A percentile compares a stretch with the other conserved stretches of the same genome.
Conservation (phyloP, 805 yeast genomes). For the Debaryomyces hansenii region DNA sequence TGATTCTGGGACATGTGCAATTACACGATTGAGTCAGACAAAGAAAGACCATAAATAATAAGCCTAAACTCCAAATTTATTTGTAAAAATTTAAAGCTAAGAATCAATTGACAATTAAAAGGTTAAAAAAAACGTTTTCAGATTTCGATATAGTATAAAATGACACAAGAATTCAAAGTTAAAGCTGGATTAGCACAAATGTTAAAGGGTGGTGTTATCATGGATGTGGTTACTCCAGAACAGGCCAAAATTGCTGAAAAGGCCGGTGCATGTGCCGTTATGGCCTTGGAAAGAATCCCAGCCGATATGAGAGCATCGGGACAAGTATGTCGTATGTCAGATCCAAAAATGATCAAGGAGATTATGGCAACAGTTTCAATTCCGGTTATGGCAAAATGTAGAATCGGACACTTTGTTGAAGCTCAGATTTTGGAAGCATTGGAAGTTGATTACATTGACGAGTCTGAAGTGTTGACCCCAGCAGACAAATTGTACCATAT, state of each 20-base stretch:
- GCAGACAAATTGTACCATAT: slow-evolving; percentile 73
- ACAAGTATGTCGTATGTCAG: slow-evolving; percentile 84
- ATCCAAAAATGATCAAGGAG: slow-evolving; percentile 73
- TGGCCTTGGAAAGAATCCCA: slow-evolving; percentile 85
- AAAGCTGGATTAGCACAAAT: slow-evolving; percentile 84
- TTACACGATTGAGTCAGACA: no score
- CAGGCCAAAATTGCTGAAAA: slow-evolving; percentile 78
- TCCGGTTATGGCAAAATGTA: slow-evolving; percentile 83
- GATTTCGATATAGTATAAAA: background rate
- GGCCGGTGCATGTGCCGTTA: slow-evolving; percentile 88
- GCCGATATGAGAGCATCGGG: slow-evolving; percentile 83
- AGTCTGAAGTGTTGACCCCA: slow-evolving; percentile 81
- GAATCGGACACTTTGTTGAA: slow-evolving; percentile 82
- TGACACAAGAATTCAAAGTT: slow-evolving; percentile 40
- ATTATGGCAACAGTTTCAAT: slow-evolving; percentile 71
- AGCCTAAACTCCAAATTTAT: no score
- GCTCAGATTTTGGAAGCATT: slow-evolving; percentile 74
- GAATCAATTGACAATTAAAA: no score
- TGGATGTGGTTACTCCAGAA: slow-evolving; percentile 77
- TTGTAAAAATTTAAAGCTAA: no score
- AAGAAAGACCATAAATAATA: no score
- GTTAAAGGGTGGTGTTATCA: slow-evolving; percentile 76
- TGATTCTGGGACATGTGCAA: no score
- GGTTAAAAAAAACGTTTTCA: no score
- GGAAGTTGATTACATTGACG: slow-evolving; percentile 79